Percentiles rank a stretch among this genome's conserved stretches.
phyloP scores from a whole-genome alignment of 2,329 filamentous ascomycete species.

The Aureobasidium pullulans region DNA sequence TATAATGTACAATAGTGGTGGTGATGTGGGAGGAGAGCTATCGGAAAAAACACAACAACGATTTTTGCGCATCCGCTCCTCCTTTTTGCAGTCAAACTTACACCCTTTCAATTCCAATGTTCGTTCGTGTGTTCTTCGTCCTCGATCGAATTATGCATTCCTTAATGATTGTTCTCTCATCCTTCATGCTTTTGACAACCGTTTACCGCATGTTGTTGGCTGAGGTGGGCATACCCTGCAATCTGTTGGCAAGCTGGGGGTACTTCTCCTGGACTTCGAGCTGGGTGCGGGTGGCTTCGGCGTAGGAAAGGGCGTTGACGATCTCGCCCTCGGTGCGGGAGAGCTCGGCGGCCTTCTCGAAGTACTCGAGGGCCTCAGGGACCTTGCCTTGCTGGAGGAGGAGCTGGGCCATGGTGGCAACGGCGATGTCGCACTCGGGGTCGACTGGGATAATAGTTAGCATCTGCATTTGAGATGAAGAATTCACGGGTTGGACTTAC shows the following conservation, averaged over 20 bases:
- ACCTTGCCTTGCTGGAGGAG: conserved; percentile 97
- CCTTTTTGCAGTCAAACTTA: neutral
- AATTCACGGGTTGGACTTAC: conserved; percentile 46
- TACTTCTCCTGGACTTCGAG: conserved; percentile 61
- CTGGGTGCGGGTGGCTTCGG: conserved; percentile 92
- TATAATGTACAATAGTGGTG: conserved; percentile 4
- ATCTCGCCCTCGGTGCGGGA: conserved; percentile 92
- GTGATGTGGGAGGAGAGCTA: neutral
- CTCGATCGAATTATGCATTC: neutral
- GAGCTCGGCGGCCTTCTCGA: conserved; percentile 90
- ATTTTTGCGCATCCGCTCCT: neutral
- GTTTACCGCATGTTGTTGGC: conserved; percentile 16
- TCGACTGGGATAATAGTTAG: conserved; percentile 61
- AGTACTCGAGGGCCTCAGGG: conserved; percentile 88
- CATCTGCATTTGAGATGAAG: neutral
- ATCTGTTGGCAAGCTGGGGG: conserved; percentile 41
- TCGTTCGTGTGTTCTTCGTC: neutral
- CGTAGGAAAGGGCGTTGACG: conserved; percentile 91
- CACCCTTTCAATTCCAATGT: neutral
- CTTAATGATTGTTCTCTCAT: neutral
- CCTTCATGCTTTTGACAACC: neutral
- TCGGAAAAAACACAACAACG: neutral
- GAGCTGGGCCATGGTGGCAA: conserved; percentile 96
- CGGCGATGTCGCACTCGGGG: conserved; percentile 96
- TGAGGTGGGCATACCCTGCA: conserved; percentile 38